Percentiles rank a stretch among this genome's conserved stretches.
Conservation (phyloP, 192 early-diverging fungal species). For the Neocallimastix lanati region DNA sequence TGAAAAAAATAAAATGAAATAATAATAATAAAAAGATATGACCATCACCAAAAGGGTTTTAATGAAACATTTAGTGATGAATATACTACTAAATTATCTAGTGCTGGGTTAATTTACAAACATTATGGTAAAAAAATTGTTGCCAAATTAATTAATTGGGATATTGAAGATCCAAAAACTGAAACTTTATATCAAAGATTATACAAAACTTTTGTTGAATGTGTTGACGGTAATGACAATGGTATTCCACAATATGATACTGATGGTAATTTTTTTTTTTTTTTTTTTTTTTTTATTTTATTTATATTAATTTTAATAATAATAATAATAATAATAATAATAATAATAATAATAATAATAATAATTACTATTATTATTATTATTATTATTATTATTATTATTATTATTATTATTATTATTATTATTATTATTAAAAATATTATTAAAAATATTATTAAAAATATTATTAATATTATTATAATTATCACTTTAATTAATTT, state of each 20-base stretch:
- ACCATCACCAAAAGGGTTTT: slow-evolving; percentile 47
- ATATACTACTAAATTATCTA: slow-evolving; percentile 73
- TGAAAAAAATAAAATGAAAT: not conserved
- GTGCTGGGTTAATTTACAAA: slow-evolving; percentile 92
- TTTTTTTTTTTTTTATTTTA: too few relatives aligned
- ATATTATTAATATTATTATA: too few relatives aligned
- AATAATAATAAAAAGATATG: not conserved
- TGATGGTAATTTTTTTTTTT: slow-evolving; percentile 9
- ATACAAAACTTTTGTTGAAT: slow-evolving; percentile 50
- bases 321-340: too few relatives aligned
- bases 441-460: too few relatives aligned
- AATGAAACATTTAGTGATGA: slow-evolving; percentile 59
- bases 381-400: too few relatives aligned
- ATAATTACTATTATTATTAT: too few relatives aligned
- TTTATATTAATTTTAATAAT: too few relatives aligned
- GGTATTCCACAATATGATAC: slow-evolving; percentile 75
- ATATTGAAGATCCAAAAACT: slow-evolving; percentile 23
- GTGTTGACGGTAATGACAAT: slow-evolving; percentile 76
- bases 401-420: too few relatives aligned
- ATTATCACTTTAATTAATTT: too few relatives aligned
- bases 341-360: too few relatives aligned
- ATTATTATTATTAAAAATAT: too few relatives aligned
- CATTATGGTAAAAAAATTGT: slow-evolving; percentile 82
- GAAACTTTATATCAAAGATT: slow-evolving; percentile 62
- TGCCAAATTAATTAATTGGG: slow-evolving; percentile 24